Percentiles rank a stretch among this genome's conserved stretches.
Evolutionary conservation across 768 basidiomycete species (phyloP).

Genomic region (Lyophyllum shimeji): DNA sequence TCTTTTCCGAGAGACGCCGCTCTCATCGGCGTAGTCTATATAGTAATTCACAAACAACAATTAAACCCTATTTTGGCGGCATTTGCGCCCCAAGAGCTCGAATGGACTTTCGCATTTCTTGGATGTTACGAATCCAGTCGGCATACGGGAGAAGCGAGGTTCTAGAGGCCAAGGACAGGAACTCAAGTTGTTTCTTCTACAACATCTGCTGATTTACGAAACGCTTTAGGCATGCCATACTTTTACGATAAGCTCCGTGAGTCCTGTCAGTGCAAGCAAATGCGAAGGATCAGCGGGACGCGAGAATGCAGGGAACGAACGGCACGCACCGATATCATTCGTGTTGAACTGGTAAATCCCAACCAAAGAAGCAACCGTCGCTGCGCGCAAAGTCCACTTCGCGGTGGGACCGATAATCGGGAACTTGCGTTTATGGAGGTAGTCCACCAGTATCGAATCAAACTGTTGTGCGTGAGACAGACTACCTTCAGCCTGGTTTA

Average conservation of each 20-base stretch:
- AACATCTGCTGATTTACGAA: not conserved
- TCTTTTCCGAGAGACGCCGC: too few species aligned
- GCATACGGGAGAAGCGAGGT: too few species aligned
- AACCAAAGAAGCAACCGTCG: conserved; percentile 80
- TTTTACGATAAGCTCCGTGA: conserved; percentile 82
- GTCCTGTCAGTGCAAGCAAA: conserved; percentile 43
- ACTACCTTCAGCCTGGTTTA: not conserved
- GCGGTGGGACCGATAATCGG: conserved; percentile 68
- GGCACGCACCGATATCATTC: conserved; percentile 86
- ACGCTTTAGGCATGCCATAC: conserved; percentile 72
- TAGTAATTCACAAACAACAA: too few species aligned
- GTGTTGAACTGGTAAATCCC: conserved; percentile 99
- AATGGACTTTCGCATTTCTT: too few species aligned
- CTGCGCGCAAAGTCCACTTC: conserved; percentile 75
- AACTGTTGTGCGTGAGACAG: conserved; percentile 58
- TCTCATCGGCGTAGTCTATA: too few species aligned
- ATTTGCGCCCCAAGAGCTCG: too few species aligned
- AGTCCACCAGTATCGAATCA: conserved; percentile 78
- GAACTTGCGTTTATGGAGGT: conserved; percentile 92
- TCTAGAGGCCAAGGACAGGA: too few species aligned
- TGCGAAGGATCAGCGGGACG: not conserved
- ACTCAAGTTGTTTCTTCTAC: conserved; percentile 7
- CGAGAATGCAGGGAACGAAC: not conserved
- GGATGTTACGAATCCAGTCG: too few species aligned
- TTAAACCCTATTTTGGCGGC: too few species aligned